Conservation (phyloP, 768 basidiomycete genomes). For the Suillus sp. region DNA sequence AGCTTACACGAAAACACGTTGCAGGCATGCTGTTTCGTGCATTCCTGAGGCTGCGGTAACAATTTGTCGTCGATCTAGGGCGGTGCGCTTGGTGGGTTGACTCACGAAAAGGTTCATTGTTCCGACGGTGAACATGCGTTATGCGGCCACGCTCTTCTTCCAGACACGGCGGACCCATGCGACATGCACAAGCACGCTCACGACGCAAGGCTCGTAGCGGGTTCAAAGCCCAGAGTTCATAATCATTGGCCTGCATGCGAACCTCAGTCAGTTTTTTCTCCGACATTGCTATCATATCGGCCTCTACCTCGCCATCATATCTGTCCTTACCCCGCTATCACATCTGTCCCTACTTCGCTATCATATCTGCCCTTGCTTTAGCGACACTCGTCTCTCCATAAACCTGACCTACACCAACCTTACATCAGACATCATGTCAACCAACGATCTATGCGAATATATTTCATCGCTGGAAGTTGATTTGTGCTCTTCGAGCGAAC, state of each 20-base stretch:
- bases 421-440: not conserved
- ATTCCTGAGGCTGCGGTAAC: not conserved
- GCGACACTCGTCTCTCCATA: not conserved
- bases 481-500: not conserved
- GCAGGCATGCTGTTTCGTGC: not conserved
- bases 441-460: not conserved
- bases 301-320: not conserved
- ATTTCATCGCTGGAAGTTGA: no score
- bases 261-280: not conserved
- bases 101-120: not conserved
- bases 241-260: not conserved
- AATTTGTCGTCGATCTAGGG: not conserved
- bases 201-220: not conserved
- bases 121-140: not conserved
- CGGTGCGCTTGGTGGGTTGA: not conserved
- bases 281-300: not conserved
- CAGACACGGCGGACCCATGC: not conserved
- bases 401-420: not conserved
- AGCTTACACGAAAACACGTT: not conserved
- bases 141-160: not conserved
- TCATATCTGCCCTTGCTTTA: not conserved
- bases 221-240: not conserved
- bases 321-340: no score
- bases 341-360: no score
- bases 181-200: not conserved